Evolutionary conservation across 257 asterid genomes (phyloP).

Genomic region (Forsythia suspensa): DNA sequence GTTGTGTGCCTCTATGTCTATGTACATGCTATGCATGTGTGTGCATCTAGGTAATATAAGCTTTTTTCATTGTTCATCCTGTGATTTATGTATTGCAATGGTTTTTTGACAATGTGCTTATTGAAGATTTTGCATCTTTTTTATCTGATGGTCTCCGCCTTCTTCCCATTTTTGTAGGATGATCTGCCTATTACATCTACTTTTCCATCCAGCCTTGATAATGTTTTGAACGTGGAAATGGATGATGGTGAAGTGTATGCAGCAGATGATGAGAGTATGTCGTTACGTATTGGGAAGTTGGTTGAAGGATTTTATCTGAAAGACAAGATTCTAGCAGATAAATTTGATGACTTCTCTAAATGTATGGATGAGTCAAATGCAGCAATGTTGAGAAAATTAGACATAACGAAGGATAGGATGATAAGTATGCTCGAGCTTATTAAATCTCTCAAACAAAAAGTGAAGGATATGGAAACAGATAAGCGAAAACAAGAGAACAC

Average conservation of each 20-base stretch:
- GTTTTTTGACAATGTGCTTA: not conserved
- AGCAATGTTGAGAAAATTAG: conserved; percentile 47
- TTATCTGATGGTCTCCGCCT: conserved; percentile 27
- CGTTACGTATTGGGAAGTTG: conserved; percentile 49
- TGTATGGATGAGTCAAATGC: conserved; percentile 55
- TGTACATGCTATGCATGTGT: not conserved
- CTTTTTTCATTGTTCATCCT: not conserved
- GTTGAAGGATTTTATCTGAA: conserved; percentile 61
- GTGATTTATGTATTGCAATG: not conserved
- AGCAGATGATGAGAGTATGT: conserved; percentile 49
- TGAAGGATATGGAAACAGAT: conserved; percentile 49
- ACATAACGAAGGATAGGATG: conserved; percentile 42
- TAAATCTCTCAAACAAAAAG: conserved; percentile 52
- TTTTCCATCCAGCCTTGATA: conserved; percentile 34
- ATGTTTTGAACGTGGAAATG: conserved; percentile 40
- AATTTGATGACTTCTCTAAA: conserved; percentile 47
- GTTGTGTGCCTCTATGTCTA: not conserved
- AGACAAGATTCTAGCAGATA: conserved; percentile 63
- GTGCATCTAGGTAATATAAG: not conserved
- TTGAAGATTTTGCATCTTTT: conserved; percentile 14
- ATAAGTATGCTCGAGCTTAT: conserved; percentile 35
- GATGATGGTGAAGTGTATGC: conserved; percentile 46
- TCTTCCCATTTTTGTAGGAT: conserved; percentile 51
- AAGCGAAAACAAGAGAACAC: conserved; percentile 49
- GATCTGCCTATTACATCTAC: conserved; percentile 46